Conservation (phyloP, 306 rosid genomes). For the barrel medic (Medicago truncatula) region DNA sequence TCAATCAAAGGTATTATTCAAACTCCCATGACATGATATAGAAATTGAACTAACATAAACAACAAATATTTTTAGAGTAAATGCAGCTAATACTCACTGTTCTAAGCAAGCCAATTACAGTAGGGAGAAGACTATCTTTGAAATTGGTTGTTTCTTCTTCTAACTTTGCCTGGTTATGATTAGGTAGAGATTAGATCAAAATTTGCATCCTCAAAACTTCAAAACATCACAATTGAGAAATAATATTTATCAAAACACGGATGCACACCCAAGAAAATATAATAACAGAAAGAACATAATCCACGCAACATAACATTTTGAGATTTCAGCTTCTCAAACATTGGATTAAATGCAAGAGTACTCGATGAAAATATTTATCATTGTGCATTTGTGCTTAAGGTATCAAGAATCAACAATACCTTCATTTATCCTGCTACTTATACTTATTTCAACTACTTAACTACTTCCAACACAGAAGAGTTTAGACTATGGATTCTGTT, state of each 20-base stretch:
- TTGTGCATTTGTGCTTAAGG: conserved; percentile 15
- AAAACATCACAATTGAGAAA: conserved; percentile 30
- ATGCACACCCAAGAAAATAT: conserved; percentile 11
- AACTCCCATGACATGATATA: conserved; percentile 24
- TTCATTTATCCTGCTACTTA: conserved; percentile 21
- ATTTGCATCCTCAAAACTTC: conserved; percentile 38
- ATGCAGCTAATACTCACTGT: conserved; percentile 71
- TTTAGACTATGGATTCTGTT: too few species aligned
- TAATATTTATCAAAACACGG: neutral
- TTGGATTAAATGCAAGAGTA: conserved; percentile 11
- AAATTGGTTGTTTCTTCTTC: conserved; percentile 77
- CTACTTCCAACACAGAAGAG: conserved; percentile 29
- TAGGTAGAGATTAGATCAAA: conserved; percentile 46
- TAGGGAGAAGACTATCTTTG: conserved; percentile 88
- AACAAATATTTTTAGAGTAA: conserved; percentile 25
- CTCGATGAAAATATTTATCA: conserved; percentile 2
- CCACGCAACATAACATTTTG: conserved; percentile 4
- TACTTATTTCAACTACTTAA: conserved; percentile 27
- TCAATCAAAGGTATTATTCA: conserved; percentile 33
- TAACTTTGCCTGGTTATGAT: conserved; percentile 66
- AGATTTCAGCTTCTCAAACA: conserved; percentile 19
- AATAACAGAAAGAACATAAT: conserved; percentile 22
- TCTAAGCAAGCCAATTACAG: conserved; percentile 94
- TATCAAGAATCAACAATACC: conserved; percentile 28
- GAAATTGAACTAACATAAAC: conserved; percentile 24